Conservation (phyloP, 345 rosid species). For the Eutrema yunnanense region DNA sequence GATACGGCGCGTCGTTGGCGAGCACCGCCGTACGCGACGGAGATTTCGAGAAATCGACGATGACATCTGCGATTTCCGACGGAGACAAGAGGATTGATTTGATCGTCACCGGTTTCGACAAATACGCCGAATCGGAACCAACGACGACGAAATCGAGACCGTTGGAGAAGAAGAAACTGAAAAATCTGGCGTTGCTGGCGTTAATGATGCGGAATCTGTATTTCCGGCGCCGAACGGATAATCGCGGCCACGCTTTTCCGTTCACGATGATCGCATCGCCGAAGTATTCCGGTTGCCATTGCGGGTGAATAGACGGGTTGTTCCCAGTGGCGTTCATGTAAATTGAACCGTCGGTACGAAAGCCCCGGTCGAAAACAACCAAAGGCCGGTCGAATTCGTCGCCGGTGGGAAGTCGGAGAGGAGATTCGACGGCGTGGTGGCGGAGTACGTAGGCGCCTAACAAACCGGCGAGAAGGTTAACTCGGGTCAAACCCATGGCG, state of each 20-base stretch:
- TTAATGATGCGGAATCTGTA: constrained; percentile 88
- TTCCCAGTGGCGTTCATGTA: constrained; percentile 86
- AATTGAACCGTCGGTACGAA: constrained; percentile 55
- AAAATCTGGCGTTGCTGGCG: constrained; percentile 86
- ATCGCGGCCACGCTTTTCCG: constrained; percentile 84
- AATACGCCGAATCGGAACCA: constrained; percentile 62
- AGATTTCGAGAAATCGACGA: constrained; percentile 71
- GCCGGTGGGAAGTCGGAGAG: constrained; percentile 50
- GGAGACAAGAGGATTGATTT: constrained; percentile 60
- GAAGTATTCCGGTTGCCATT: constrained; percentile 95
- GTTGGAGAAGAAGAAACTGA: constrained; percentile 60
- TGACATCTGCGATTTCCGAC: constrained; percentile 70
- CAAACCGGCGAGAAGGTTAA: constrained; percentile 82
- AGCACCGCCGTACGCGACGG: constrained; percentile 42
- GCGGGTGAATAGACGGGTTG: constrained; percentile 84
- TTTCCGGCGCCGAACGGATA: constrained; percentile 71
- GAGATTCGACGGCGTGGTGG: constrained; percentile 46
- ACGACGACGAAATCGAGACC: constrained; percentile 57
- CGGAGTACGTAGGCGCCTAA: constrained; percentile 53
- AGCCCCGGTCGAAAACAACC: constrained; percentile 72
- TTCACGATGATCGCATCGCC: constrained; percentile 79
- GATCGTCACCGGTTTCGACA: constrained; percentile 39
- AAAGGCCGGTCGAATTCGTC: constrained; percentile 57
- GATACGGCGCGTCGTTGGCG: constrained; percentile 63
- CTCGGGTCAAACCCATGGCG: constrained; percentile 85